Percentiles rank a stretch among this genome's conserved stretches.
phyloP scores from a whole-genome alignment of 805 yeast genomes.

The Candida coleopterorum region DNA sequence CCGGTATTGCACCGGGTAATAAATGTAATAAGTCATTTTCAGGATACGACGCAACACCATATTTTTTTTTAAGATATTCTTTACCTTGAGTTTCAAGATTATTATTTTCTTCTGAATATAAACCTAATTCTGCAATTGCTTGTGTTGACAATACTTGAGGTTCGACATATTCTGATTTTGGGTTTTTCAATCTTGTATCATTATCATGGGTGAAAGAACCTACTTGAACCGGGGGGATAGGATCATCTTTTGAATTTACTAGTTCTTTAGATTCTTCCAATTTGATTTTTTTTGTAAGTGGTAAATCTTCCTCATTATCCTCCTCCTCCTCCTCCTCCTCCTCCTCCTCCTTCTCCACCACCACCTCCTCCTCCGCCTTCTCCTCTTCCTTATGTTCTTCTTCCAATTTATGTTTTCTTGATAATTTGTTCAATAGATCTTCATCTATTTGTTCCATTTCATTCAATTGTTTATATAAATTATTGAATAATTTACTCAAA shows the following conservation, averaged over 20 bases:
- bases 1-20: constrained; percentile 86
- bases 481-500: constrained; percentile 38
- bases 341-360: too few species aligned
- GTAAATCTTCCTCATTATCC: constrained; percentile 7
- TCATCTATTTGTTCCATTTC: constrained; percentile 28
- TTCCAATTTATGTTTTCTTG: constrained; percentile 4
- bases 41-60: constrained; percentile 90
- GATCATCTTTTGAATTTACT: constrained; percentile 25
- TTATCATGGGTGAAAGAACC: constrained; percentile 46
- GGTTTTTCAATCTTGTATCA: constrained; percentile 61
- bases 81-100: constrained; percentile 65
- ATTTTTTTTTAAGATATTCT: constrained; percentile 68
- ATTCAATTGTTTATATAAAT: constrained; percentile 35
- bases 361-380: too few species aligned
- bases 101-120: constrained; percentile 56
- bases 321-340: too few species aligned
- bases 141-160: constrained; percentile 65
- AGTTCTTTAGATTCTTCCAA: constrained; percentile 3
- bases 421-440: constrained; percentile 18
- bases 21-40: constrained; percentile 65
- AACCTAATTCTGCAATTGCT: constrained; percentile 56
- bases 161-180: constrained; percentile 70
- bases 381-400: constrained; percentile 8
- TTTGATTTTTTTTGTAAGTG: constrained; percentile 6
- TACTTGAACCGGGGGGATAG: constrained; percentile 43